These are phyloP conservation scores for Pythium phragmiticola DNA, from an alignment of 352 stramenopile species.

Conservation along the genomic window DNA sequence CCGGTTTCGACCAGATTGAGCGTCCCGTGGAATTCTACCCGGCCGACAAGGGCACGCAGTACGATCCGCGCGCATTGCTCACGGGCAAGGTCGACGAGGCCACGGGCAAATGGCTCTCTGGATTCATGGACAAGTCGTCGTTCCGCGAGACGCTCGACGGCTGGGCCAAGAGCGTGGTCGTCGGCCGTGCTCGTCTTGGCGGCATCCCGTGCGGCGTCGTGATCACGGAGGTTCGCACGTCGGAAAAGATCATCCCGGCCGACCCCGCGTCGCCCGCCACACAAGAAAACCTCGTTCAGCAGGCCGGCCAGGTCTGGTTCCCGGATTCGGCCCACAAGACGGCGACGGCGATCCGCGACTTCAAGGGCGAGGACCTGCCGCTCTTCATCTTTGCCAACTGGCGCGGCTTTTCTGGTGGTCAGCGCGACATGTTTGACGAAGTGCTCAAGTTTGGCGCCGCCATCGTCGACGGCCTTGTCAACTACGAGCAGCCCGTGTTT, in stretches of 20 bases:
- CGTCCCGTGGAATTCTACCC: conserved; percentile 90
- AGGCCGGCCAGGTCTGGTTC: conserved; percentile 99
- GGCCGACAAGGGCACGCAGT: conserved; percentile 92
- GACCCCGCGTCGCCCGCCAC: conserved; percentile 97
- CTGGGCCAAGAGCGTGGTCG: conserved; percentile 99
- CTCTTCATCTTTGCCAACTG: conserved; percentile 99
- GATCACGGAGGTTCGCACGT: conserved; percentile 97
- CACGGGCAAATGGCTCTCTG: conserved; percentile 84
- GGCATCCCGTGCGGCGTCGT: conserved; percentile 99
- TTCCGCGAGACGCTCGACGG: conserved; percentile 98
- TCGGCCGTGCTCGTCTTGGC: conserved; percentile 96
- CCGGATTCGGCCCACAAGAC: conserved; percentile 99
- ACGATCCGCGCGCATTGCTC: conserved; percentile 95
- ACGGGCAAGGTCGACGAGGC: conserved; percentile 75
- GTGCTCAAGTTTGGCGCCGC: conserved; percentile 99
- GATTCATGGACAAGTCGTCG: conserved; percentile 98
- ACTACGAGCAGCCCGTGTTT: conserved; percentile 99
- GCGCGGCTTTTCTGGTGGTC: conserved; percentile 99
- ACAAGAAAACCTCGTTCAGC: conserved; percentile 96
- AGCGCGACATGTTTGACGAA: conserved; percentile 99
- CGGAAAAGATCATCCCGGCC: conserved; percentile 96
- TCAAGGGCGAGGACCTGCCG: conserved; percentile 98
- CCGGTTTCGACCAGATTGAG: conserved; percentile 83
- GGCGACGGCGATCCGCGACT: conserved; percentile 99
- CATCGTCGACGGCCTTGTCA: conserved; percentile 99